phyloP scores from a whole-genome alignment of 2,329 filamentous ascomycete genomes.

The Amesomyces nigricolor region DNA sequence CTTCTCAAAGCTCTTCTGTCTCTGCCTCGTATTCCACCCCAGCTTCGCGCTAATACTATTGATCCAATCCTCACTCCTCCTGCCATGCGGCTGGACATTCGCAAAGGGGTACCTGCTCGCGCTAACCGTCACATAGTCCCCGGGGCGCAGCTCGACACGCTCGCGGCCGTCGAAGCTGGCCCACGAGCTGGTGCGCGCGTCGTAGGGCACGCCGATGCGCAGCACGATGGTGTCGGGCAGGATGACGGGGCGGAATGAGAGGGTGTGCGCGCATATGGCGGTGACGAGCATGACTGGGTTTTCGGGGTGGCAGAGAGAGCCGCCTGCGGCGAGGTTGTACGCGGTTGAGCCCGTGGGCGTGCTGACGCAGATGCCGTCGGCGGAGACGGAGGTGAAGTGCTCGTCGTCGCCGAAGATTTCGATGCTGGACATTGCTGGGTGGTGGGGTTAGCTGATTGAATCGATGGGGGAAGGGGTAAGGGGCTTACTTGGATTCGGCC shows the following conservation, averaged over 20 bases:
- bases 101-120: constrained; percentile 78
- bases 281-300: constrained; percentile 95
- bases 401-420: constrained; percentile 94
- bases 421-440: constrained; percentile 75
- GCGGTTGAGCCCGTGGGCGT: constrained; percentile 93
- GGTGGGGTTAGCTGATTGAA: constrained; percentile 5
- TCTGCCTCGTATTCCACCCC: constrained; percentile 75
- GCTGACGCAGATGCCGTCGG: constrained; percentile 88
- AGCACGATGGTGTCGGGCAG: constrained; percentile 93
- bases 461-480: background rate
- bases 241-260: constrained; percentile 95
- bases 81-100: constrained; percentile 63
- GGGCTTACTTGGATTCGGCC: constrained; percentile 67
- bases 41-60: constrained; percentile 74
- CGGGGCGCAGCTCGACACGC: constrained; percentile 69
- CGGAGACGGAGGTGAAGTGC: constrained; percentile 88
- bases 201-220: constrained; percentile 88
- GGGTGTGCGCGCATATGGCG: constrained; percentile 88
- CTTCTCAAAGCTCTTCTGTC: constrained; percentile 59
- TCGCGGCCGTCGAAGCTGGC: constrained; percentile 96
- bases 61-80: constrained; percentile 72
- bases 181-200: constrained; percentile 84
- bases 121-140: constrained; percentile 80
- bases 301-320: constrained; percentile 89
- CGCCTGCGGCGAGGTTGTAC: constrained; percentile 93